Evolutionary conservation across 2,329 filamentous ascomycete genomes (phyloP), one percentile per base, ranked within the genome.

Genomic region (Neoarthrinium moseri): DNA sequence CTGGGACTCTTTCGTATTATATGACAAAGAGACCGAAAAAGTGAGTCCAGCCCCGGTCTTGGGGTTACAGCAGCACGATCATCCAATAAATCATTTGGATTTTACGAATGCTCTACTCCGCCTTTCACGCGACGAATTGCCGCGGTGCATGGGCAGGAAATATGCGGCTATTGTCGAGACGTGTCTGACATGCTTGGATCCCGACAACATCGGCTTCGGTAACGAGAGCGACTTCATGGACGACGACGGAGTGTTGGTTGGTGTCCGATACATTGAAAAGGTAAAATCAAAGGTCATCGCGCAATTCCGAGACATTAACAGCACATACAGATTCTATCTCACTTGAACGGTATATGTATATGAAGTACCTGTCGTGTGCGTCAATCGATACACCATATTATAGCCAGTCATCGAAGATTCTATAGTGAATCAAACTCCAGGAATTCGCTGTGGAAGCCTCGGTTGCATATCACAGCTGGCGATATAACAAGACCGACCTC

Each of bases 1-100:
- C 1, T 77, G 74, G 73, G 45, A 61, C 1, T 67, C 62, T 0
- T 59, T 67, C 23, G 52, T 67, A 8, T 17, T 33, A 2, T 63
- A 62, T 35, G 11, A 21, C 4, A 3, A 6, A 20, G 20, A 3
- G 3, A 33, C 17, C 18, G 24, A 35, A 6, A 17, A 22, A 15
- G 20, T 15, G 3, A 32, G 1, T 2, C 32, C 29, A 21, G n/a
- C 34, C 8, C 11, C n/a, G 22, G 21, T 20, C 13, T 30, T 26
- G 29, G 17, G 32, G 8, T 7, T 43, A 5, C 5, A 13, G 12
- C 26, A 10, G 8, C 18, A 33, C 11, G n/a, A 23, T 13, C 27
- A 44, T 10, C 12, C 43, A 2, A 37, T 37, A n/a, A 32, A 43
- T 1, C 23, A 38, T 10, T 13, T 46, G 2, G 38, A n/a, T n/a